Evolutionary conservation across 1,139 yeast genomes (phyloP), one percentile per base, ranked within the genome.

Genomic region (Tardiomyces digboiensis): DNA sequence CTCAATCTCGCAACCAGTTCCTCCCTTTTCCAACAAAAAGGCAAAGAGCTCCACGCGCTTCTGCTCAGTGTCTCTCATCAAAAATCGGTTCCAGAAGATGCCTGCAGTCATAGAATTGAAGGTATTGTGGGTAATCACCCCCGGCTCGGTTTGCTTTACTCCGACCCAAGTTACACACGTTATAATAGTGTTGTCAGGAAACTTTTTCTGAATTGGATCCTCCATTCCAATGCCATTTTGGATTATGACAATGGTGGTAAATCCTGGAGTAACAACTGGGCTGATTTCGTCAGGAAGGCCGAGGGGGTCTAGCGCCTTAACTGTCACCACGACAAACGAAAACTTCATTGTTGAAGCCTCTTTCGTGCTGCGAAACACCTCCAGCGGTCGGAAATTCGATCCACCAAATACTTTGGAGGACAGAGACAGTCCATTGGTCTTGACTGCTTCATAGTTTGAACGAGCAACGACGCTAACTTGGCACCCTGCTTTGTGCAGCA

Each of bases 211-310:
- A 53, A 80, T 71, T 1, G 83, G 76, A 44, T 66, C 66, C 58
- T 85, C 94, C 48, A 82, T 81, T 36, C 80, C 88, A 46, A 82
- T 68, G 3, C 94, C 94, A 56, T 84, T 84, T 61, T 84, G 91
- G 42, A 82, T 60, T 48, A 83, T 68, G 2, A 82, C 76, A 45
- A 85, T 75, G 4, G 75, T 69, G 4, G 86, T 72, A 23, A 65
- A 61, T 3, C 62, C 68, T 4, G 65, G 54, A 8, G 70, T 61
- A 22, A 80, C 75, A 1, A 78, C 84, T 1, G 82, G 78, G 21
- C 61, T 68, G 46, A 82, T 72, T 40, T 82, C 64, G 20, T 80
- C 77, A 52, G 79, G 86, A 43, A 82, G 70, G 43, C 66, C 66
- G 44, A 71, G 68, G 2, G 77, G 63, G 56, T 84, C 94, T 21